Evolutionary conservation across 1,139 yeast genomes (phyloP).

Genomic region (Candida labiduridarum): DNA sequence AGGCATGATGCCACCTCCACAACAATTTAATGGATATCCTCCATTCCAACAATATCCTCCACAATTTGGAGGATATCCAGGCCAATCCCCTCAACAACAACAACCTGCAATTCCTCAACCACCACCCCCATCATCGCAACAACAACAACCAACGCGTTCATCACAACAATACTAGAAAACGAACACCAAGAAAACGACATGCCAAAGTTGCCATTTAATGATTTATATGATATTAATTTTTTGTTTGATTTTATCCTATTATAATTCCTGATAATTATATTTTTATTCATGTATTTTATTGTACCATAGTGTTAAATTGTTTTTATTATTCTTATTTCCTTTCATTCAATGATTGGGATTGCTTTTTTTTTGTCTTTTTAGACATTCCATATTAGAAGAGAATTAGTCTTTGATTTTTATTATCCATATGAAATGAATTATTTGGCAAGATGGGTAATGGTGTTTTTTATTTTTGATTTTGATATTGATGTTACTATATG

Average conservation of each 20-base stretch:
- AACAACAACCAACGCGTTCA: background rate
- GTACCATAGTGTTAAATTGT: constrained; percentile 5
- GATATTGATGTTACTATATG: too few species aligned
- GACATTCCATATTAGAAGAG: background rate
- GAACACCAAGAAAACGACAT: background rate
- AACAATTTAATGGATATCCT: constrained; percentile 26
- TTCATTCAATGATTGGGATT: background rate
- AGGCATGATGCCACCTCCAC: constrained; percentile 18
- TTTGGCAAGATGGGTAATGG: too few species aligned
- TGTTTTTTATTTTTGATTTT: too few species aligned
- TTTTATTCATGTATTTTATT: constrained; percentile 7
- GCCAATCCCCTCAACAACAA: constrained; percentile 14
- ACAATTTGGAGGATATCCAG: constrained; percentile 30
- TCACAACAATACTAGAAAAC: constrained; percentile 9
- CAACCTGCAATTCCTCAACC: constrained; percentile 17
- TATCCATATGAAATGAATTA: background rate
- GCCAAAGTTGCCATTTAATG: constrained; percentile 1
- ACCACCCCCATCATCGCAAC: constrained; percentile 8
- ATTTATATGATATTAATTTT: constrained; percentile 4
- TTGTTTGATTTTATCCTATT: constrained; percentile 1
- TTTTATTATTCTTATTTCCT: background rate
- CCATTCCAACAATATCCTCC: constrained; percentile 22
- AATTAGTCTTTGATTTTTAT: background rate
- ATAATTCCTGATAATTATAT: background rate
- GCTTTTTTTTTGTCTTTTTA: background rate